Base-by-base conservation (phyloP, 495 filamentous ascomycete genomes). In the Aspergillus saccharolyticus region DNA sequence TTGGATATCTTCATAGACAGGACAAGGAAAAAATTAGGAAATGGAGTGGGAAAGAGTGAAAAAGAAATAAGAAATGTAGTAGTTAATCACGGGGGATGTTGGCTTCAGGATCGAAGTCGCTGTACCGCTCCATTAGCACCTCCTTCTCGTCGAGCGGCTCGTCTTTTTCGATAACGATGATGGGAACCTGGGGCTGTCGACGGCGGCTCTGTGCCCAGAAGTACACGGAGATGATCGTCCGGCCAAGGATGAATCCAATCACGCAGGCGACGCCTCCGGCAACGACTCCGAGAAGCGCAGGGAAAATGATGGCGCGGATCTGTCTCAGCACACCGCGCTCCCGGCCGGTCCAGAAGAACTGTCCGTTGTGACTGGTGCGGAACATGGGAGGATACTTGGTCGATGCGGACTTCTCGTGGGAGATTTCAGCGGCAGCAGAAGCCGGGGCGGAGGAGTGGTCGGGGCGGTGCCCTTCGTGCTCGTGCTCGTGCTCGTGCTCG, bases 161-260 rank as follows among this genome's bases (percentile, higher is more conserved):
- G 1, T 19, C 47, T 14, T 70, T 54, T 24, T 70, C 70, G n/a
- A 60, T 18, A 1, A 8, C 14, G 44, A 10, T 58, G 46, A 9
- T 14, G 49, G 18, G 42, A 19, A 54, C 44, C 17, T 18, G 43
- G 8, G 17, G 48, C 56, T n/a, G n/a, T n/a, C 54, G 54, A 54
- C 59, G 53, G 22, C 58, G 25, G 0, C 62, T 58, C 15, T 61
- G 44, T 6, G 51, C 28, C 7, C 65, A 63, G 10, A 54, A 43
- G 25, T 63, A 74, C 0, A 79, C 42, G 18, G 68, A 70, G 43
- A 75, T 70, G 33, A 68, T 50, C 0, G 69, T 24, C 46, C 70
- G 68, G 7, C 77, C 77, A 12, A 76, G 39, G 17, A 75, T 30
- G 64, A 77, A 78, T 7, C 77, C 77, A 0, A 75, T 54, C 28